Conservation (phyloP, 352 stramenopile genomes). For the Phytophthora parvispora region DNA sequence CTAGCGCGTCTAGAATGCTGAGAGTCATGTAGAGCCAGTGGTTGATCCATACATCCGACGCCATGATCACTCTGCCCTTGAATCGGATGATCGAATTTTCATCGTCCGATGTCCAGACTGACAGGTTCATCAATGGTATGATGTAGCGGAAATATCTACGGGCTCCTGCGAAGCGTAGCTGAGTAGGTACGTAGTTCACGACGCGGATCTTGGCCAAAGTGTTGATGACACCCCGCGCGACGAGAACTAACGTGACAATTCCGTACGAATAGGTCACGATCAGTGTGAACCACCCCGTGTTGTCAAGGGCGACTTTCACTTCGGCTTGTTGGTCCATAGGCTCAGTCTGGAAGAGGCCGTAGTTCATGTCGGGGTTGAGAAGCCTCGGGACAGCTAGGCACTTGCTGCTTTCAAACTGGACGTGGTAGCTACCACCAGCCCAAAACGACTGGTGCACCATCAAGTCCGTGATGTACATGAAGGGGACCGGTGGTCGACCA, state of each 20-base stretch:
- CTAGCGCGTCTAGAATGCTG: slow-evolving; percentile 61
- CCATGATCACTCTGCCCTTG: slow-evolving; percentile 62
- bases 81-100: slow-evolving; percentile 55
- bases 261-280: slow-evolving; percentile 55
- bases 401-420: slow-evolving; percentile 69
- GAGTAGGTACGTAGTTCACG: slow-evolving; percentile 55
- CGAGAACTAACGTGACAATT: slow-evolving; percentile 59
- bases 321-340: slow-evolving; percentile 46
- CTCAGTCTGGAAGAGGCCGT: slow-evolving; percentile 58
- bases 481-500: slow-evolving; percentile 44
- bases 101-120: slow-evolving; percentile 44
- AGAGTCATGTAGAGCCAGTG: slow-evolving; percentile 76
- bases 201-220: slow-evolving; percentile 45
- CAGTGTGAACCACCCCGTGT: slow-evolving; percentile 48
- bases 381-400: slow-evolving; percentile 55
- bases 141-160: slow-evolving; percentile 47
- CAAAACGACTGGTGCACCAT: slow-evolving; percentile 70
- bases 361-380: slow-evolving; percentile 49
- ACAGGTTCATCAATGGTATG: slow-evolving; percentile 56
- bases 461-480: slow-evolving; percentile 70
- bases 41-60: slow-evolving; percentile 75
- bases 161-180: slow-evolving; percentile 44
- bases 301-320: slow-evolving; percentile 56
- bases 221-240: slow-evolving; percentile 60
- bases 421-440: slow-evolving; percentile 56